These are phyloP conservation scores for Trichoderma orchidacearum DNA, from an alignment of 495 filamentous ascomycete species.

Conservation along the genomic window DNA sequence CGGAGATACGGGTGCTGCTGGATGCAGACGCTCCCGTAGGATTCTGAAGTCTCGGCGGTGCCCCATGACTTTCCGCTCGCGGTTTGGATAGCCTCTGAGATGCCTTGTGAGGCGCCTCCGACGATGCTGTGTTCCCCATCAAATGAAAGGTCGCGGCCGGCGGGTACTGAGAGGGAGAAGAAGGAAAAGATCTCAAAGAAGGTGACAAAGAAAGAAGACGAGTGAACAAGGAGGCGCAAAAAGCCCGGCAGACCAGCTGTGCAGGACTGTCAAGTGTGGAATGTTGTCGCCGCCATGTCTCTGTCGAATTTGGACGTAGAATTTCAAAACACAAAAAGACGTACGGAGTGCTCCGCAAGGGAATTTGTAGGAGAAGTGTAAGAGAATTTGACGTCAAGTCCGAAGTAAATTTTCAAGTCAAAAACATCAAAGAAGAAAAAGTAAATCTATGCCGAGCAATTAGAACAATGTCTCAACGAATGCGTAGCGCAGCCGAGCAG, in stretches of 20 bases:
- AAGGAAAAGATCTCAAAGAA: background rate
- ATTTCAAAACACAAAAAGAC: background rate
- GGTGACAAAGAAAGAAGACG: no score
- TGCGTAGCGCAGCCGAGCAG: background rate
- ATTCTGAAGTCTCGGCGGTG: background rate
- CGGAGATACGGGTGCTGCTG: background rate
- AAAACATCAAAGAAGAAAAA: background rate
- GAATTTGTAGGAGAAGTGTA: background rate
- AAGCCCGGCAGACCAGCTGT: slow-evolving; percentile 10
- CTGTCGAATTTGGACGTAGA: background rate
- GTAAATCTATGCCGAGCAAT: background rate
- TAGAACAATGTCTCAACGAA: background rate
- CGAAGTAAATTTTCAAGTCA: background rate
- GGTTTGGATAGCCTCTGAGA: slow-evolving; percentile 36
- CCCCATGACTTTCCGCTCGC: slow-evolving; percentile 22
- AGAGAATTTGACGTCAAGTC: background rate
- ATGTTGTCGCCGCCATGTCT: background rate
- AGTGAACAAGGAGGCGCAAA: background rate
- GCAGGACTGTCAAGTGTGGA: background rate
- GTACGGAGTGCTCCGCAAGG: background rate
- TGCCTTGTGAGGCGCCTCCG: slow-evolving; percentile 15
- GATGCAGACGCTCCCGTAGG: background rate
- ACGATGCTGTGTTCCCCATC: slow-evolving; percentile 35
- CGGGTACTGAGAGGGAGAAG: background rate
- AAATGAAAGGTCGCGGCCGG: slow-evolving; percentile 5